phyloP scores from a whole-genome alignment of 1,139 yeast genomes.

The Suhomyces yuchorum region DNA sequence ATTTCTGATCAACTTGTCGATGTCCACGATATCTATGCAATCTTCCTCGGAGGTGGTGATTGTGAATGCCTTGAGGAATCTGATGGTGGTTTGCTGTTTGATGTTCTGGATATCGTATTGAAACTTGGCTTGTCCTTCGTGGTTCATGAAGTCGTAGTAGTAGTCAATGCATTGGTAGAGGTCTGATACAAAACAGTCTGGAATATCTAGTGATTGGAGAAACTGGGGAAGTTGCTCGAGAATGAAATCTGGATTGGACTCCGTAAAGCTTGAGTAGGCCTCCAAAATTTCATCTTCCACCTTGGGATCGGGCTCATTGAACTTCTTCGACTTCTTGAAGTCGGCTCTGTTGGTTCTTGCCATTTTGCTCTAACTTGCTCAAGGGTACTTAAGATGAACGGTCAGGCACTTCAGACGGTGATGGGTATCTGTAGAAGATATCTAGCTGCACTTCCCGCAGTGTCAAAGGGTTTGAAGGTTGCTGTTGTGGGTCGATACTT shows the following conservation, averaged over 20 bases:
- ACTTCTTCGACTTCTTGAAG: slow-evolving; percentile 17
- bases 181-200: slow-evolving; percentile 36
- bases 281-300: slow-evolving; percentile 40
- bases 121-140: not conserved
- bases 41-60: slow-evolving; percentile 25
- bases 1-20: slow-evolving; percentile 40
- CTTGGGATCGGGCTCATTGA: slow-evolving; percentile 20
- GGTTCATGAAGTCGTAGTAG: slow-evolving; percentile 33
- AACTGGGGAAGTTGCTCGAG: slow-evolving; percentile 31
- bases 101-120: slow-evolving; percentile 16
- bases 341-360: slow-evolving; percentile 5
- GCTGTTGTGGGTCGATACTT: too few species aligned
- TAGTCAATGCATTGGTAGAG: slow-evolving; percentile 36
- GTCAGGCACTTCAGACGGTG: too few species aligned
- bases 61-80: slow-evolving; percentile 35
- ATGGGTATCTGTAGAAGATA: too few species aligned
- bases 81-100: slow-evolving; percentile 30
- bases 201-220: slow-evolving; percentile 31
- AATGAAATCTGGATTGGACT: slow-evolving; percentile 32
- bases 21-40: slow-evolving; percentile 41
- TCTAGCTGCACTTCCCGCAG: too few species aligned
- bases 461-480: too few species aligned
- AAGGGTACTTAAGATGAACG: too few species aligned
- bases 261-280: slow-evolving; percentile 28
- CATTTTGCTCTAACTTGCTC: slow-evolving; percentile 6